These are phyloP conservation scores for Takakia lepidozioides DNA, from an alignment of 225 moss, liverwort and hornwort species.

Conservation along the genomic window DNA sequence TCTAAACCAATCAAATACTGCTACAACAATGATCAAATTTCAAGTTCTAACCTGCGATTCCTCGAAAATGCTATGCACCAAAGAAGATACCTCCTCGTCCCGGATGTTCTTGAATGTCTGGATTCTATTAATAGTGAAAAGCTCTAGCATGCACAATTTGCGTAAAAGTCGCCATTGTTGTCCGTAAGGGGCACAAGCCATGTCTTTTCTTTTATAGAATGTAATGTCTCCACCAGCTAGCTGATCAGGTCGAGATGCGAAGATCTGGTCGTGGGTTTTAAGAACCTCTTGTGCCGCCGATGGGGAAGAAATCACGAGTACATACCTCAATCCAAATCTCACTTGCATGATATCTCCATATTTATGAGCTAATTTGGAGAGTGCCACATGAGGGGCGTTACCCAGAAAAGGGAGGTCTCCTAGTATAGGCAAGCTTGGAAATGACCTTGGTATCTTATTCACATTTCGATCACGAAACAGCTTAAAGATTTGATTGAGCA, in stretches of 20 bases:
- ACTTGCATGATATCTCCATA: slow-evolving; percentile 17
- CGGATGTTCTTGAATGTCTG: too few relatives aligned
- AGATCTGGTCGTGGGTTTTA: slow-evolving; percentile 24
- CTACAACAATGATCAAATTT: too few relatives aligned
- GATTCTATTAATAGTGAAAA: slow-evolving; percentile 11
- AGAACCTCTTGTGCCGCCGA: slow-evolving; percentile 16
- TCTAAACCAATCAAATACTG: too few relatives aligned
- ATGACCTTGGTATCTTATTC: slow-evolving; percentile 5
- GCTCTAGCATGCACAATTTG: slow-evolving; percentile 15
- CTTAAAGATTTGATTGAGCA: too few relatives aligned
- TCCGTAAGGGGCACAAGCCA: slow-evolving; percentile 28
- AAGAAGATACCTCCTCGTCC: too few relatives aligned
- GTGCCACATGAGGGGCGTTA: slow-evolving; percentile 1
- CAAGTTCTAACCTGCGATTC: too few relatives aligned
- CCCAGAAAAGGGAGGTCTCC: slow-evolving; percentile 6
- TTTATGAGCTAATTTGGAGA: slow-evolving; percentile 4
- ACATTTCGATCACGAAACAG: too few relatives aligned
- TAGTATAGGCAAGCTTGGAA: slow-evolving; percentile 16
- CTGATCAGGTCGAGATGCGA: slow-evolving; percentile 17
- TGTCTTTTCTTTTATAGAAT: slow-evolving; percentile 3
- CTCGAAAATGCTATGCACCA: too few relatives aligned
- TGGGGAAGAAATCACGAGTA: slow-evolving; percentile 10
- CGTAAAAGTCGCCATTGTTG: slow-evolving; percentile 10
- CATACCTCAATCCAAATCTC: slow-evolving; percentile 1
- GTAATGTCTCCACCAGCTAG: not conserved